Percentiles rank a stretch among this genome's conserved stretches.
Evolutionary conservation across 208 protist species (phyloP).

Genomic region (Phytomonas francai): DNA sequence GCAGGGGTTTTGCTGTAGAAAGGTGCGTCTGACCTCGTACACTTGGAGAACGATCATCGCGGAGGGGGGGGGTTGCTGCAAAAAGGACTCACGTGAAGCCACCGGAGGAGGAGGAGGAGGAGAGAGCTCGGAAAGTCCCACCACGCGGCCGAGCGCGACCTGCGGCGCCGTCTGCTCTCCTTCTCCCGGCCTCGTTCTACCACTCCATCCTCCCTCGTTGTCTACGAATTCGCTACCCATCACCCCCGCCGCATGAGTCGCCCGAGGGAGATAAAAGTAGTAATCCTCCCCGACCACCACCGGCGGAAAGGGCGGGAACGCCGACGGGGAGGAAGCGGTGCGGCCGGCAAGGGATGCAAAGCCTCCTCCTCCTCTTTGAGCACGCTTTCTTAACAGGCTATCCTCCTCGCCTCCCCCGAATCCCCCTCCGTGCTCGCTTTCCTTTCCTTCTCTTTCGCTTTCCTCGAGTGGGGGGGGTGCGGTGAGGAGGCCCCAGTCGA

Average conservation of each 20-base stretch:
- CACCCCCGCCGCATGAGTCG: neutral
- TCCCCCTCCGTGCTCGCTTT: neutral
- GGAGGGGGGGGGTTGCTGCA: neutral
- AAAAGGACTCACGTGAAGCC: neutral
- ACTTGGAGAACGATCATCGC: conserved; percentile 31
- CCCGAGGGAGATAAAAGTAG: conserved; percentile 31
- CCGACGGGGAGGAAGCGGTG: neutral
- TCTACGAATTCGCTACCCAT: too few relatives aligned
- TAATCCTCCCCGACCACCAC: conserved; percentile 54
- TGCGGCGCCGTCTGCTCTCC: conserved; percentile 9
- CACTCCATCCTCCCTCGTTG: too few relatives aligned
- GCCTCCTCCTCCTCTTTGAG: conserved; percentile 5
- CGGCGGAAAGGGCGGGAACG: conserved; percentile 13
- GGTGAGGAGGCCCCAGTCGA: too few relatives aligned
- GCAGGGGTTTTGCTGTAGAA: conserved; percentile 32
- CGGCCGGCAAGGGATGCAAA: neutral
- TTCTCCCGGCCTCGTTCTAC: too few relatives aligned
- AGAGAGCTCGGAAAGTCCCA: conserved; percentile 13
- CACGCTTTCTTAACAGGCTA: neutral
- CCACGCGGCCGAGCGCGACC: conserved; percentile 41
- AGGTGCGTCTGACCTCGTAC: conserved; percentile 34
- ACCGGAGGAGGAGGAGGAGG: neutral
- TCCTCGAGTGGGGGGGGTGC: too few relatives aligned
- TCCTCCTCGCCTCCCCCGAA: conserved; percentile 3
- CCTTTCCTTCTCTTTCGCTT: conserved; percentile 1